phyloP scores from a whole-genome alignment of 352 stramenopile species.

The Plasmopara muralis region DNA sequence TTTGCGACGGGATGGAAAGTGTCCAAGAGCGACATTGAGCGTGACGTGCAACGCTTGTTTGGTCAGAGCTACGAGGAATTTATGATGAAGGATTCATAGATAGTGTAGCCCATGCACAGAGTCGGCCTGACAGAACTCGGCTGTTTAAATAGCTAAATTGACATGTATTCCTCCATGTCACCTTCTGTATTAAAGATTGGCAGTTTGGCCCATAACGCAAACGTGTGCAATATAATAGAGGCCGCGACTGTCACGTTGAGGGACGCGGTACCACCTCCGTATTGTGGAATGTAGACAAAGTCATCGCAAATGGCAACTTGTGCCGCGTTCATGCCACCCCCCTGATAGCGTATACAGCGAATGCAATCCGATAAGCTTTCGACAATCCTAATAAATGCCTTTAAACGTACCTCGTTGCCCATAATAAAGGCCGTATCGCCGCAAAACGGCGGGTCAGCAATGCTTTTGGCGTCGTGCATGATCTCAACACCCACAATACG shows the following conservation, averaged over 20 bases:
- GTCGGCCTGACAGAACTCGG: background rate
- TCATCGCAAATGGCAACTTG: constrained; percentile 90
- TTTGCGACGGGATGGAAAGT: constrained; percentile 61
- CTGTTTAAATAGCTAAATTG: background rate
- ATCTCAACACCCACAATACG: constrained; percentile 93
- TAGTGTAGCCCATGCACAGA: background rate
- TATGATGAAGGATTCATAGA: constrained; percentile 61
- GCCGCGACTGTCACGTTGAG: constrained; percentile 94
- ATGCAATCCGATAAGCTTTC: background rate
- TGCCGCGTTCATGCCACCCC: constrained; percentile 87
- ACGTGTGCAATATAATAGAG: constrained; percentile 92
- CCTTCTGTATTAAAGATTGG: constrained; percentile 10
- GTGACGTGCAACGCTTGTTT: constrained; percentile 83
- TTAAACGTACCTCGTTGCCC: constrained; percentile 85
- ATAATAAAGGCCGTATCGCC: constrained; percentile 91
- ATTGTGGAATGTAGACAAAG: constrained; percentile 94
- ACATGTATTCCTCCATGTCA: background rate
- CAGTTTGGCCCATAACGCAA: constrained; percentile 65
- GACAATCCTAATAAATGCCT: background rate
- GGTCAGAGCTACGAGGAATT: constrained; percentile 90
- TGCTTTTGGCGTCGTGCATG: constrained; percentile 66
- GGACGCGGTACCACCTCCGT: constrained; percentile 90
- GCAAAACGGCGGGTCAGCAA: constrained; percentile 65
- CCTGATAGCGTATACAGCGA: constrained; percentile 23
- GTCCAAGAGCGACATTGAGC: constrained; percentile 72